Evolutionary conservation across 176 grass and related monocot species (phyloP).

Genomic region (Themeda triandra): DNA sequence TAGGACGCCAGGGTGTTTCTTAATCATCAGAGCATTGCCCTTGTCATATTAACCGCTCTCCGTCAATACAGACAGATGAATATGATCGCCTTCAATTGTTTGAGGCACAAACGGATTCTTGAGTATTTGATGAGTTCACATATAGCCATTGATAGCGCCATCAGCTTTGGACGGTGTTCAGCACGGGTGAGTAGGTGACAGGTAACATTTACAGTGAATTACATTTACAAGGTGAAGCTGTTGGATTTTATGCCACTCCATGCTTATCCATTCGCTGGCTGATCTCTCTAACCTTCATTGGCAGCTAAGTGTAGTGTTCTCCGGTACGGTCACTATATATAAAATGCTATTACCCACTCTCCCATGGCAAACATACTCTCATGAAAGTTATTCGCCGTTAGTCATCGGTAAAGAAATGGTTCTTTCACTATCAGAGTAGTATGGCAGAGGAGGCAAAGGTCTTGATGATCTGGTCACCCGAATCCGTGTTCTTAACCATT

Average conservation of each 20-base stretch:
- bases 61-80: slow-evolving; percentile 16
- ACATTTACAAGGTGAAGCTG: slow-evolving; percentile 28
- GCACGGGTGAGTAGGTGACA: not conserved
- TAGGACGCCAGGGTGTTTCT: slow-evolving; percentile 10
- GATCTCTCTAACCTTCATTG: not conserved
- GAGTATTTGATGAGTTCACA: not conserved
- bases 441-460: not conserved
- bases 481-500: not conserved
- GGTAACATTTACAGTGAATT: not conserved
- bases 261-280: not conserved
- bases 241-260: slow-evolving; percentile 2
- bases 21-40: not conserved
- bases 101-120: not conserved
- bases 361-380: not conserved
- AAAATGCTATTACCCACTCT: slow-evolving; percentile 17
- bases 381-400: not conserved
- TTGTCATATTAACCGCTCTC: slow-evolving; percentile 27
- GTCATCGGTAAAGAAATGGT: not conserved
- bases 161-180: not conserved
- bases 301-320: slow-evolving; percentile 2
- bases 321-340: not conserved
- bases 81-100: not conserved
- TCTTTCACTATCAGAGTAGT: slow-evolving; percentile 5
- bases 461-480: slow-evolving; percentile 16
- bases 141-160: not conserved